A percentile compares a stretch with the other conserved stretches of the same genome.
Conservation (phyloP, 108 stramenopile genomes). For the Nitzschia putrida region DNA sequence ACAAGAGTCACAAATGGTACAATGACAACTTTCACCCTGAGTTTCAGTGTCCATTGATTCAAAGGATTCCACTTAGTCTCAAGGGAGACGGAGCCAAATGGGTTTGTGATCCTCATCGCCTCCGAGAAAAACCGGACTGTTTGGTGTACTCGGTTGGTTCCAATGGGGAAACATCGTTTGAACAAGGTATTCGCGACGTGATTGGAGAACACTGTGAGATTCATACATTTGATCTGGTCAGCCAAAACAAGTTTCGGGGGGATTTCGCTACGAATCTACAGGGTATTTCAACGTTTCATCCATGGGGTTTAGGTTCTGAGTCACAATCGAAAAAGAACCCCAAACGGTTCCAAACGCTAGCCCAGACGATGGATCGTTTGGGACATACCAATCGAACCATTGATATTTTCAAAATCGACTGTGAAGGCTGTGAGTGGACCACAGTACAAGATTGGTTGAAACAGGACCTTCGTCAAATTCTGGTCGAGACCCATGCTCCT, state of each 20-base stretch:
- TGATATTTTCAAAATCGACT: conserved; percentile 76
- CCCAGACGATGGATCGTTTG: conserved; percentile 41
- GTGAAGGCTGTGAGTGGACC: conserved; percentile 65
- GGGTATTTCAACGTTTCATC: conserved; percentile 29
- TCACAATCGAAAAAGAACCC: conserved; percentile 3
- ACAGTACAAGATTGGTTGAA: conserved; percentile 39
- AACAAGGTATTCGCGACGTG: conserved; percentile 45
- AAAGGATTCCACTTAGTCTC: conserved; percentile 39
- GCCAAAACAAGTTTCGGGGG: conserved; percentile 26
- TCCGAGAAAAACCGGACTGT: conserved; percentile 33
- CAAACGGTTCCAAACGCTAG: conserved; percentile 18
- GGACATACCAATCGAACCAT: conserved; percentile 56
- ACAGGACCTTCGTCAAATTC: conserved; percentile 39
- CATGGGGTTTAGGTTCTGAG: conserved; percentile 48
- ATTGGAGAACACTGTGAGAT: conserved; percentile 50
- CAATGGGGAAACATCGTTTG: conserved; percentile 57
- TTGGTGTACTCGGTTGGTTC: conserved; percentile 55
- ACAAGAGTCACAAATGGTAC: conserved; percentile 29
- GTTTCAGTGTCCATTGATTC: conserved; percentile 50
- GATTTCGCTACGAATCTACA: neutral
- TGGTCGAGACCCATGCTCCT: conserved; percentile 49
- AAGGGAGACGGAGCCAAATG: conserved; percentile 65
- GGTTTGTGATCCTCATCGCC: conserved; percentile 55
- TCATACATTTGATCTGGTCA: conserved; percentile 50
- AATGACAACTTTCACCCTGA: conserved; percentile 54